These are phyloP conservation scores for Leccinum variicolor DNA, from an alignment of 768 basidiomycete genomes.

Conservation along the genomic window DNA sequence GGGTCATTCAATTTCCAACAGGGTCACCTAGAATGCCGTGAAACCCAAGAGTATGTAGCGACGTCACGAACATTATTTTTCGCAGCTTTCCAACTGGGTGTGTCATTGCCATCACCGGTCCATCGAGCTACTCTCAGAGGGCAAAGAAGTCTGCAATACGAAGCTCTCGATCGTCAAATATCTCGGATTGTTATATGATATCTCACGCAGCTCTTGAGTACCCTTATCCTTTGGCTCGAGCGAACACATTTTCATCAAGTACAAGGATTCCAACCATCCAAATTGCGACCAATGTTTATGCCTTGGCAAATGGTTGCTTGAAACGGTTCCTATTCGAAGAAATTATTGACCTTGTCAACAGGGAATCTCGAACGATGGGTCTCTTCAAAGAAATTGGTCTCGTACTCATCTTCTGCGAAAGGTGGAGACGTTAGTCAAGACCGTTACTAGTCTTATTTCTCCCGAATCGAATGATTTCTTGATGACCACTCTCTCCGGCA, in stretches of 20 bases:
- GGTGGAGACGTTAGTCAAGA: conserved; percentile 34
- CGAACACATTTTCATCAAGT: conserved; percentile 9
- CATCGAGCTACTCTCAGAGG: conserved; percentile 18
- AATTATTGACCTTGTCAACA: background rate
- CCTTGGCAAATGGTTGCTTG: conserved; percentile 20
- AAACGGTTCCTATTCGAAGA: background rate
- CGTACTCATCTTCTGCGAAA: background rate
- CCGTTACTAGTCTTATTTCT: conserved; percentile 35
- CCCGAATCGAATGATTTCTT: conserved; percentile 24
- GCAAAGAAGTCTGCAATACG: conserved; percentile 22
- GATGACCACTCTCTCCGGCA: conserved; percentile 37
- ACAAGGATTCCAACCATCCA: conserved; percentile 19
- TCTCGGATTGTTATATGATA: conserved; percentile 50
- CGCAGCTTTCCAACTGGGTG: background rate
- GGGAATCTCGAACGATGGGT: conserved; percentile 5
- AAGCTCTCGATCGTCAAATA: conserved; percentile 53
- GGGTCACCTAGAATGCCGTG: conserved; percentile 61
- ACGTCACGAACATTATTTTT: conserved; percentile 54
- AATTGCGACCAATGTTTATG: conserved; percentile 34
- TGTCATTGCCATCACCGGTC: conserved; percentile 7
- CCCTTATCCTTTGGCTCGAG: conserved; percentile 37
- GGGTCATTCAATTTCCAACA: conserved; percentile 21
- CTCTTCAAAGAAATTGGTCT: background rate
- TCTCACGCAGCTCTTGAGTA: conserved; percentile 47
- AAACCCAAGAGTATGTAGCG: conserved; percentile 51